Conservation (phyloP, 352 stramenopile genomes). For the Proteromonas lacertae region DNA sequence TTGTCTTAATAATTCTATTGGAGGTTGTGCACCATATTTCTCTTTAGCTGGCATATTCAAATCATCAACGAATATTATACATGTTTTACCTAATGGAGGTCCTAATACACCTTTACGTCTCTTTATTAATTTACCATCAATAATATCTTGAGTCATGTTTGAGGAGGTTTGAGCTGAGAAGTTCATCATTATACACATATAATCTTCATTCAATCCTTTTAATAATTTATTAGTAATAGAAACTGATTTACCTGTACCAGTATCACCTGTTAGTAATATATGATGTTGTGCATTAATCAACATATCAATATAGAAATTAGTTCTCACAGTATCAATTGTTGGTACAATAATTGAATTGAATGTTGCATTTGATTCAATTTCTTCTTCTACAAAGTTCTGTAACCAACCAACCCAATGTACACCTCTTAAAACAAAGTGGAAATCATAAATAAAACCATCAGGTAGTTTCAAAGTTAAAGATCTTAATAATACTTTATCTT, state of each 20-base stretch:
- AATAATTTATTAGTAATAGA: constrained; percentile 41
- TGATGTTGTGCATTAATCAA: constrained; percentile 34
- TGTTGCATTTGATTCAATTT: constrained; percentile 28
- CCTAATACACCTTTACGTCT: constrained; percentile 51
- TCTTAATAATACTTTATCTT: too few relatives aligned
- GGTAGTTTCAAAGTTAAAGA: too few relatives aligned
- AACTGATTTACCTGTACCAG: constrained; percentile 55
- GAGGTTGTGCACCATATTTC: too few relatives aligned
- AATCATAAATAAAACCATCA: too few relatives aligned
- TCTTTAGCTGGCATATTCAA: constrained; percentile 76
- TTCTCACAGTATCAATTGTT: constrained; percentile 53
- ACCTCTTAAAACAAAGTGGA: too few relatives aligned
- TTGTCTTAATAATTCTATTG: constrained; percentile 54
- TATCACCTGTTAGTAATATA: constrained; percentile 49
- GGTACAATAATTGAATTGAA: constrained; percentile 66
- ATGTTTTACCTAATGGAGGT: constrained; percentile 32
- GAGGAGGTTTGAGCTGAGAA: constrained; percentile 64
- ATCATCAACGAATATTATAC: constrained; percentile 57
- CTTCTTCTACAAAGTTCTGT: too few relatives aligned
- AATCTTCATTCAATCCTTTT: constrained; percentile 24
- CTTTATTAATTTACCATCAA: constrained; percentile 69
- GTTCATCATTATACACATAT: constrained; percentile 39
- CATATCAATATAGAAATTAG: constrained; percentile 40
- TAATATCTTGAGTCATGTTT: constrained; percentile 72
- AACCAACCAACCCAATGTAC: too few relatives aligned